Conservation (phyloP, 2,329 filamentous ascomycete genomes). For the Seiridium unicorne region DNA sequence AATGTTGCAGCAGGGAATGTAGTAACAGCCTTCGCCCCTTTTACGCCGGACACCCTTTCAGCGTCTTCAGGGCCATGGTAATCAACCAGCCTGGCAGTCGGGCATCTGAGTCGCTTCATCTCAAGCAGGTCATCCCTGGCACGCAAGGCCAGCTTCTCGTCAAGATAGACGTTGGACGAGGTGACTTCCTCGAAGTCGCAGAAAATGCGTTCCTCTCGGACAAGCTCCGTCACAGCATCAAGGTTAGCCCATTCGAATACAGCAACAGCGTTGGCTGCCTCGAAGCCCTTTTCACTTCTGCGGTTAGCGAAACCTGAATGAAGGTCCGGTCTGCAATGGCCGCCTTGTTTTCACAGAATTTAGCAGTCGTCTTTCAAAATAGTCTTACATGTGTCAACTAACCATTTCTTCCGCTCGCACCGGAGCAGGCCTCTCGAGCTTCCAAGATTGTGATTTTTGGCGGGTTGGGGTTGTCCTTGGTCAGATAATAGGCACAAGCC, state of each 20-base stretch:
- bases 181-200: constrained; percentile 11
- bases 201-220: background rate
- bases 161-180: constrained; percentile 7
- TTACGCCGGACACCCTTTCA: constrained; percentile 8
- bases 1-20: constrained; percentile 5
- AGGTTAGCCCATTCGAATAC: constrained; percentile 7
- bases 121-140: background rate
- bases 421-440: constrained; percentile 8
- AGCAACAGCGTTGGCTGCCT: constrained; percentile 8
- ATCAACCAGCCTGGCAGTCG: background rate
- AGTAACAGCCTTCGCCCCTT: constrained; percentile 5
- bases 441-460: constrained; percentile 10
- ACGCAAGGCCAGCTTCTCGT: constrained; percentile 1
- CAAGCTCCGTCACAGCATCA: background rate
- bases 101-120: background rate
- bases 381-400: background rate
- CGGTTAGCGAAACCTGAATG: background rate
- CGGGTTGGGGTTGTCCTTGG: background rate
- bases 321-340: constrained; percentile 9
- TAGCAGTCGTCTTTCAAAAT: background rate
- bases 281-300: background rate
- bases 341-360: background rate
- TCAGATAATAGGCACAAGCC: constrained; percentile 6
- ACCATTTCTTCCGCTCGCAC: constrained; percentile 10
- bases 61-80: background rate